phyloP scores from a whole-genome alignment of 2,329 filamentous ascomycete genomes.

The Neopestalotiopsis sp. region DNA sequence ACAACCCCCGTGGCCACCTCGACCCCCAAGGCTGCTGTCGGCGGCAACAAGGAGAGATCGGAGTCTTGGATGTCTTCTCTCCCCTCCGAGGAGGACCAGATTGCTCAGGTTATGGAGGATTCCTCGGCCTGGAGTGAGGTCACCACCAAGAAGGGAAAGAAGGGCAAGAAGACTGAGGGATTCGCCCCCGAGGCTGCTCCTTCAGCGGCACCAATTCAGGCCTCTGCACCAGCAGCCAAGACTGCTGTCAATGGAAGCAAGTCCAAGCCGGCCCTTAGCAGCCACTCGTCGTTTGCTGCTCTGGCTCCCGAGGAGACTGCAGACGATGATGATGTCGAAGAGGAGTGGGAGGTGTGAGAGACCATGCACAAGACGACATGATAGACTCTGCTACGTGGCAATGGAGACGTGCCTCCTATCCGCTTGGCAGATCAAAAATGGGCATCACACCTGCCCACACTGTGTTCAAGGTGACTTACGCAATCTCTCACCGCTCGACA shows the following conservation, averaged over 20 bases:
- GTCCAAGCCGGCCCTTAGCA: conserved; percentile 37
- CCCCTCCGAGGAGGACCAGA: conserved; percentile 67
- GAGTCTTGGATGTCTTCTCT: conserved; percentile 56
- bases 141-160: conserved; percentile 46
- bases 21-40: conserved; percentile 35
- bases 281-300: conserved; percentile 38
- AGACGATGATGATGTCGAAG: conserved; percentile 36
- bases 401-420: background rate
- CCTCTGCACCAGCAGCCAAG: conserved; percentile 22
- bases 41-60: conserved; percentile 35
- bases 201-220: conserved; percentile 25
- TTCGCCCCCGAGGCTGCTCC: conserved; percentile 43
- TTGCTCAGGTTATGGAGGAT: conserved; percentile 58
- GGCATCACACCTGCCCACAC: background rate
- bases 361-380: background rate
- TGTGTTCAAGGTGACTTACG: background rate
- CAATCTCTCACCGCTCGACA: background rate
- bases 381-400: background rate
- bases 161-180: conserved; percentile 47
- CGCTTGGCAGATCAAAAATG: background rate
- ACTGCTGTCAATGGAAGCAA: conserved; percentile 34
- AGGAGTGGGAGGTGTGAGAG: conserved; percentile 40
- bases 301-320: conserved; percentile 36
- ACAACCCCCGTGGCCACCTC: conserved; percentile 39
- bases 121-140: conserved; percentile 64